These are phyloP conservation scores for Pythium sp. DNA, from an alignment of 352 stramenopile genomes.

Conservation along the genomic window DNA sequence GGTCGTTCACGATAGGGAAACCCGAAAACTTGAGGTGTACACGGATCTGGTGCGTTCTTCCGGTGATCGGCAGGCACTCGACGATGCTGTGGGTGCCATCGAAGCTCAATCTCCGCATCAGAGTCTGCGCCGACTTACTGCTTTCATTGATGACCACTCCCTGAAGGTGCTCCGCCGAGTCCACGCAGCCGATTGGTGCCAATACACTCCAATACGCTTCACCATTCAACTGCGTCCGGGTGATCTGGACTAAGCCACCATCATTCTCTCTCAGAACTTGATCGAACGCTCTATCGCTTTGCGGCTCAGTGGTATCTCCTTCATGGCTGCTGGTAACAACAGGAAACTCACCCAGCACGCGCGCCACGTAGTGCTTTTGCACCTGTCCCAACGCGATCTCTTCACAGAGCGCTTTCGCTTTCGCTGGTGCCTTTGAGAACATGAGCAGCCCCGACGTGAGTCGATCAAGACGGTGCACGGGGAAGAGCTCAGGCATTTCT, in stretches of 20 bases:
- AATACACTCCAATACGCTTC: constrained; percentile 35
- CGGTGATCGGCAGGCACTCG: constrained; percentile 88
- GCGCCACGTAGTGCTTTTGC: constrained; percentile 55
- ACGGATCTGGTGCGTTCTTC: constrained; percentile 94
- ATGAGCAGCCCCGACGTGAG: constrained; percentile 85
- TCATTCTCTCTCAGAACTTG: constrained; percentile 16
- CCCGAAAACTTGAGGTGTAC: constrained; percentile 89
- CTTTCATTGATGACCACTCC: constrained; percentile 12
- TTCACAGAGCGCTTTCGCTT: constrained; percentile 36
- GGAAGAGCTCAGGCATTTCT: constrained; percentile 42
- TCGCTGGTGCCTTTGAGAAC: constrained; percentile 44
- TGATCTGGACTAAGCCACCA: constrained; percentile 12
- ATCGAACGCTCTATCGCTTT: constrained; percentile 10
- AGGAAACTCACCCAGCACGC: constrained; percentile 45
- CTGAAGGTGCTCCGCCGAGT: constrained; percentile 19
- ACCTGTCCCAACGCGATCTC: constrained; percentile 37
- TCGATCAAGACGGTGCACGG: constrained; percentile 93
- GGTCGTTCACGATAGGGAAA: constrained; percentile 93
- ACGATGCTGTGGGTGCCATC: constrained; percentile 67
- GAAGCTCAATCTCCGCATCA: constrained; percentile 27
- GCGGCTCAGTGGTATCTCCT: constrained; percentile 11
- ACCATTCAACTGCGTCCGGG: background rate
- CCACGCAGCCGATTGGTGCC: constrained; percentile 35
- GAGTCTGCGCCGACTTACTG: constrained; percentile 39
- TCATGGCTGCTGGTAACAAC: background rate